Percentiles rank a stretch among this genome's conserved stretches.
Conservation (phyloP, 352 stramenopile genomes). For the Globisporangium ultimum region DNA sequence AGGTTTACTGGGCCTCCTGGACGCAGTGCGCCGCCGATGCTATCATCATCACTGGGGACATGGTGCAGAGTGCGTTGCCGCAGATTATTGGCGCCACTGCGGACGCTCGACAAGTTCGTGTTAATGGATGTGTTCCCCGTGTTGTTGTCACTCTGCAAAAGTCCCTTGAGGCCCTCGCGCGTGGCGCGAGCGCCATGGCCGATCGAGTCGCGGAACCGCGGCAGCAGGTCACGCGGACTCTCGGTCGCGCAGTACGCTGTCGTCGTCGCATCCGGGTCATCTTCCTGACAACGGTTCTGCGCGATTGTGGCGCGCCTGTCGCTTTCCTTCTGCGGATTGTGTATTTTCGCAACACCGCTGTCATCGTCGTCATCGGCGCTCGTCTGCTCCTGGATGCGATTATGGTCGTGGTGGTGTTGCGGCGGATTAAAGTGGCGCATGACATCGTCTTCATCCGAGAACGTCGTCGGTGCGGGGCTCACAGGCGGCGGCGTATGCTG, state of each 20-base stretch:
- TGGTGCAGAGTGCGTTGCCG: background rate
- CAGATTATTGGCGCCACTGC: no score
- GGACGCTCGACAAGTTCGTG: no score
- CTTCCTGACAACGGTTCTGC: background rate
- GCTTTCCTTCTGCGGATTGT: no score
- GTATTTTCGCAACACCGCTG: no score
- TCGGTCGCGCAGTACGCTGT: constrained; percentile 7
- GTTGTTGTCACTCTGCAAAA: background rate
- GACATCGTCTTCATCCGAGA: no score
- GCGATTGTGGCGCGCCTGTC: no score
- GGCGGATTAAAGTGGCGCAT: no score
- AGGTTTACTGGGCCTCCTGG: constrained; percentile 15
- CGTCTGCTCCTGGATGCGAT: no score
- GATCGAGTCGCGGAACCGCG: constrained; percentile 7
- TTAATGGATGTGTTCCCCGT: background rate
- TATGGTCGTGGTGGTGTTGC: no score
- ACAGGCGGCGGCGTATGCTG: no score
- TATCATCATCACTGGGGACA: background rate
- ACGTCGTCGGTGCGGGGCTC: no score
- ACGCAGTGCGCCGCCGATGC: constrained; percentile 17
- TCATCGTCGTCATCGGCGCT: no score
- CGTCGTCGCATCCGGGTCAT: background rate
- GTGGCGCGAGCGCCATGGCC: background rate
- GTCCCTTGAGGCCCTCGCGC: background rate
- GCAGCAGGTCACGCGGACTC: constrained; percentile 9